Percentiles rank a stretch among this genome's conserved stretches.
phyloP scores from a whole-genome alignment of 441 rosid species.

The Biscutella auriculata region DNA sequence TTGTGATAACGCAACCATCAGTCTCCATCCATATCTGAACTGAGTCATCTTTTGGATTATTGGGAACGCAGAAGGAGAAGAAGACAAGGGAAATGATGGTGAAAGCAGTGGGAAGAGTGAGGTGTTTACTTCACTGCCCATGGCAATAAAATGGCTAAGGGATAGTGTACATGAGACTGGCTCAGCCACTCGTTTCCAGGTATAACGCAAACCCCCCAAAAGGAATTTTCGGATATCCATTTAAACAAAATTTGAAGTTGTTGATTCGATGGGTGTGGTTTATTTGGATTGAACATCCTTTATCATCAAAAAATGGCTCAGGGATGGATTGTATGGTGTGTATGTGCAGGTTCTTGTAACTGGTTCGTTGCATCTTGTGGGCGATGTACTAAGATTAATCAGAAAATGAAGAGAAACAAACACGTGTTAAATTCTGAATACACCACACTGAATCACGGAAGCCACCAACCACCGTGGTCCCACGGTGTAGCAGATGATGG shows the following conservation, averaged over 20 bases:
- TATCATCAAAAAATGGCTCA: background rate
- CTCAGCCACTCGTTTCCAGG: slow-evolving; percentile 58
- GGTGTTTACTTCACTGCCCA: slow-evolving; percentile 78
- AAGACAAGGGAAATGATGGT: slow-evolving; percentile 31
- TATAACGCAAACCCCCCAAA: slow-evolving; percentile 23
- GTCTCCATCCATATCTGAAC: background rate
- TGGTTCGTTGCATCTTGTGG: slow-evolving; percentile 88
- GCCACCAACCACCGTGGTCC: background rate
- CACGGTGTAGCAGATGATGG: background rate
- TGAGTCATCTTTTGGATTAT: slow-evolving; percentile 10
- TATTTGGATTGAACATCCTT: background rate
- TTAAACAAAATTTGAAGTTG: background rate
- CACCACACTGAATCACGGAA: background rate
- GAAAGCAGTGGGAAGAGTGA: slow-evolving; percentile 51
- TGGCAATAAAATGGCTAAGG: slow-evolving; percentile 85
- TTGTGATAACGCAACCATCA: background rate
- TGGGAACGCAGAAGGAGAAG: slow-evolving; percentile 43
- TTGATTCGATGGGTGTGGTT: no score
- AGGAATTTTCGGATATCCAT: no score
- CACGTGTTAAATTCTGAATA: background rate
- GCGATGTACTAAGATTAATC: slow-evolving; percentile 68
- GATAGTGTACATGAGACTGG: slow-evolving; percentile 49
- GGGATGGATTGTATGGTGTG: background rate
- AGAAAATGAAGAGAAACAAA: slow-evolving; percentile 38
- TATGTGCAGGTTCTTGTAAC: slow-evolving; percentile 69